Base-by-base conservation (phyloP, 2,329 filamentous ascomycete species). In the Talaromyces sp. region DNA sequence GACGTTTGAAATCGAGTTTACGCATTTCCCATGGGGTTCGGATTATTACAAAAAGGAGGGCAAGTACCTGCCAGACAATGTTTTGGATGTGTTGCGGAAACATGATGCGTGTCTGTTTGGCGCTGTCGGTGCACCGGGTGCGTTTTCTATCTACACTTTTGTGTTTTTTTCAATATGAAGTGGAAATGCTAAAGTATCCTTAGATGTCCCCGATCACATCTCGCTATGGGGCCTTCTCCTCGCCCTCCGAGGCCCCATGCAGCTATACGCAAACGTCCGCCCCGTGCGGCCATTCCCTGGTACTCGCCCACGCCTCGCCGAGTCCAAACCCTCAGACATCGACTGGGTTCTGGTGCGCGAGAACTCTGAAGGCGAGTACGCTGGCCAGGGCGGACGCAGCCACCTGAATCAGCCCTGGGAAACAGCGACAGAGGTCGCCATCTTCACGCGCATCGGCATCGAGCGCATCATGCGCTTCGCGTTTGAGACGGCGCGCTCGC, bases 31-130 rank as follows among this genome's bases (percentile, higher is more conserved):
- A 15, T 74, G 72, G 72, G 71, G 72, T 28, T 74, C 71, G 1
- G 54, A 64, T 22, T 71, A 72, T 57, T 90, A 87, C 73, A 87
- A 87, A 70, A 81, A 82, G 69, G 86, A 82, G 0, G 88, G 88
- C 1, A 81, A 84, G 65, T 90, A 88, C 68, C 87, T 88, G 9
- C 84, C 85, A 0, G 81, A 85, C 25, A 84, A 82, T 33, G 85
- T 84, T 0, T 75, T 87, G 1, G 82, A 86, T 9, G 77, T 78
- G 7, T 75, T 90, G 25, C 79, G 78, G 65, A 79, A 78, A 59
- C 86, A 87, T 65, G 84, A 90, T 68, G 87, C 87, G 2, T 87
- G 89, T 59, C 81, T 88, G 52, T 89, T 90, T 64, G 87, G 87
- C 15, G 86, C 87, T 7, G 87, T 89, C 5, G 87, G 87, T 13